Base-by-base conservation (phyloP, 495 filamentous ascomycete genomes). In the Cetradonia linearis region DNA sequence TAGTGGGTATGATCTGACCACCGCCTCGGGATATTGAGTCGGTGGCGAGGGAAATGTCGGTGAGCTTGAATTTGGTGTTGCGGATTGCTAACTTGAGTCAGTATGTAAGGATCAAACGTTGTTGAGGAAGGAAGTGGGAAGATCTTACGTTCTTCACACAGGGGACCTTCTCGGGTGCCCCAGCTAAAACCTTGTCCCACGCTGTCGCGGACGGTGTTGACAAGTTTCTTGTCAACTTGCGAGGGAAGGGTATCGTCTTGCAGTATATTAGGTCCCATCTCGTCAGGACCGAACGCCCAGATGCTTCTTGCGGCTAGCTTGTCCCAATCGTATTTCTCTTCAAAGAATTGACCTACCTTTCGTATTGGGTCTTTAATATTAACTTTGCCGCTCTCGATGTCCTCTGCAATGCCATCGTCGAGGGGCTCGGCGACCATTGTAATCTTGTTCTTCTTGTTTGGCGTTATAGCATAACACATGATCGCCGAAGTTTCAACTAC, bases 381-480 rank as follows among this genome's bases (percentile, higher is more conserved):
- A 63, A 98, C 93, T 56, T 80, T 83, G 47, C 91, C 90, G 64
- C 81, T 85, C 74, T 97, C 93, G 63, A 98, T 97, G 66, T 97
- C 93, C 67, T 91, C 87, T 18, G 91, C 89, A 64, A 98, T 95
- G 18, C 92, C 94, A 55, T 91, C 83, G 67, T 98, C 93, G 46
- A 98, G 74, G 18, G 92, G 91, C 67, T 97, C 93, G 28, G 94
- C 93, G 49, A 96, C 86, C 89, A 97, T 96, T 52, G 93, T 98
- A 70, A 98, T 88, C 72, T 95, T 96, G 74, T 97, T 98, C 74
- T 95, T 95, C 70, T 98, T 97, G 73, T 98, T 98, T 8, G 93
- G 93, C 5, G 93, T 98, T 65, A 95, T 81, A 13, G 93, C 91
- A 71, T 96, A 97, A 71, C 93, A 97, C 77, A 96, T 96, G 60